Evolutionary conservation across 768 basidiomycete genomes (phyloP), one percentile per base, ranked within the genome.

Genomic region (Lanmaoa pseudosensibilis): DNA sequence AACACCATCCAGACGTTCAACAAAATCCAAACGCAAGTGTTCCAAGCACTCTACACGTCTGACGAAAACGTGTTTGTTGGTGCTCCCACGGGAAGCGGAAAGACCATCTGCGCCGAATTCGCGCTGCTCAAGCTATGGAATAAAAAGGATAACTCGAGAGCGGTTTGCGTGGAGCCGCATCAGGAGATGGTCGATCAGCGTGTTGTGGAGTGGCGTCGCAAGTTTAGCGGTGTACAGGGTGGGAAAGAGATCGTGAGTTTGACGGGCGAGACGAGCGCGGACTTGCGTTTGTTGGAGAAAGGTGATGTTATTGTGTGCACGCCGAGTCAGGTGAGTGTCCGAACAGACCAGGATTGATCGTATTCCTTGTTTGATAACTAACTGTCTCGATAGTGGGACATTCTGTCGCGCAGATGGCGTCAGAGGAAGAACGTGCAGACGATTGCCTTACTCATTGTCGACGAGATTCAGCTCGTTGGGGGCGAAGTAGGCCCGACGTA

Each of bases 1-100:
- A 83, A 81, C 18, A 84, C 84, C 0, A 86, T 98, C 60, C 80
- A 85, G 58, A 86, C 84, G 1, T 98, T 98, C 80, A 98, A 98
- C 83, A 99, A 98, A 74, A 98, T 98, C 58, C 97, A 98, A 70
- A 98, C 94, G 0, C 97, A 98, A 73, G 95, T 97, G 44, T 98
- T 99, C 87, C 94, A 98, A 65, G 95, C 96, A 0, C 79, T 99
- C 0, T 99, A 98, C 71, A 94, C 92, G 0, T 87, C 93, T 0
- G 95, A 98, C 65, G 97, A 98, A 67, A 98, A 96, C 64, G 88
- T 96, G 40, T 95, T 98, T 68, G 86, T 99, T 54, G 95, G 94
- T 19, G 97, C 96, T 0, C 96, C 97, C 0, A 94, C 97, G 0
- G 96, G 97, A 23, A 93, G 90, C 49, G 96, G 97, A 13, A 98